Conservation (phyloP, 352 stramenopile genomes). For the Phytopythium mirpurense region DNA sequence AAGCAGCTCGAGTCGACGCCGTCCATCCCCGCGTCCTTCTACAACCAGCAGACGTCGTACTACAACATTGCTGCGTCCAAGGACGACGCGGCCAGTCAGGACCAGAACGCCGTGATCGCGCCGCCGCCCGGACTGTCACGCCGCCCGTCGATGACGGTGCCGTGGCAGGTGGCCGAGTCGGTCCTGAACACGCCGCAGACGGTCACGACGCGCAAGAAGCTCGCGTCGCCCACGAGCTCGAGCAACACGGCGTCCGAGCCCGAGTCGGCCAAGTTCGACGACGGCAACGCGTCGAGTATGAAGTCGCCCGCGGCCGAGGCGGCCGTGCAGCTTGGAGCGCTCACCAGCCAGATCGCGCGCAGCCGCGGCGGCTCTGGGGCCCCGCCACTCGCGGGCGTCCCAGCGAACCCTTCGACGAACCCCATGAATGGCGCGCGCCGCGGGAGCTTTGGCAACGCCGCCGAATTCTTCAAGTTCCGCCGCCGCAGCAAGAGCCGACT, state of each 20-base stretch:
- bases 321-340: constrained; percentile 55
- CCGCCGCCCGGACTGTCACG: constrained; percentile 68
- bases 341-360: constrained; percentile 37
- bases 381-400: constrained; percentile 15
- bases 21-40: constrained; percentile 45
- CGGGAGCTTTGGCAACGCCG: constrained; percentile 79
- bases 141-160: constrained; percentile 79
- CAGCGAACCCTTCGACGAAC: constrained; percentile 8
- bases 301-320: constrained; percentile 61
- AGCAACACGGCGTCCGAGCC: constrained; percentile 20
- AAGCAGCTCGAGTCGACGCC: constrained; percentile 61
- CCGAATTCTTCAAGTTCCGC: constrained; percentile 84
- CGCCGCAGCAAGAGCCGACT: constrained; percentile 83
- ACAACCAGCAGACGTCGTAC: constrained; percentile 67
- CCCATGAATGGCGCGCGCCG: constrained; percentile 33
- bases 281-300: constrained; percentile 25
- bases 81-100: constrained; percentile 39
- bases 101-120: constrained; percentile 64
- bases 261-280: constrained; percentile 38
- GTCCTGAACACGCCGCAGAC: constrained; percentile 81
- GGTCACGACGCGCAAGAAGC: constrained; percentile 53
- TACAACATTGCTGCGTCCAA: constrained; percentile 63
- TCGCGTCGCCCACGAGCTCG: constrained; percentile 30
- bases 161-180: constrained; percentile 79
- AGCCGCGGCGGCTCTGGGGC: constrained; percentile 27